Evolutionary conservation across 805 yeast genomes (phyloP).

Genomic region (Lachancea meyersii): DNA sequence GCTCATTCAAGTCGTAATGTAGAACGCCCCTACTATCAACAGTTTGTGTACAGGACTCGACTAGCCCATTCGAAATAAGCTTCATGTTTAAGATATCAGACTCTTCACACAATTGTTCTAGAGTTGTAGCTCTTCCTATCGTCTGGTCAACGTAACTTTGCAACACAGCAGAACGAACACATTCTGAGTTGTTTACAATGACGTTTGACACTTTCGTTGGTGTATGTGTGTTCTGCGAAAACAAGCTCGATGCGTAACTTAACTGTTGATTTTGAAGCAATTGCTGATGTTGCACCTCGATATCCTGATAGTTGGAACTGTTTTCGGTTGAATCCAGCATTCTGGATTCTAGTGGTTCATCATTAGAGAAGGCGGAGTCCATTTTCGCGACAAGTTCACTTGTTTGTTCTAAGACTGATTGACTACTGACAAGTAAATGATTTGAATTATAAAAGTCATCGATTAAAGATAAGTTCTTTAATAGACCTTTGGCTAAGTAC

Average conservation of each 20-base stretch:
- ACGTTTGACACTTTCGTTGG: constrained; percentile 25
- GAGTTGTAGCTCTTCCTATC: constrained; percentile 20
- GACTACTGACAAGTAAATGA: too few species aligned
- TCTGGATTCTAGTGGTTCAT: constrained; percentile 6
- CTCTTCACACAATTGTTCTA: constrained; percentile 23
- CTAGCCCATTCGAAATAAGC: constrained; percentile 26
- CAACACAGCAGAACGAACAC: constrained; percentile 19
- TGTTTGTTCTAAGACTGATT: background rate
- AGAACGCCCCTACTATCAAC: constrained; percentile 20
- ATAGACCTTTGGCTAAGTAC: too few species aligned
- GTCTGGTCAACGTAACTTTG: constrained; percentile 27
- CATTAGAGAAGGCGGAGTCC: background rate
- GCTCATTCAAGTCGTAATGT: constrained; percentile 10
- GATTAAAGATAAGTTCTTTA: too few species aligned
- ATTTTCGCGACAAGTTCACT: background rate
- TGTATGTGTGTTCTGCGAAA: constrained; percentile 17
- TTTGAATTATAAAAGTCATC: too few species aligned
- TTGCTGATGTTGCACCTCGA: constrained; percentile 3
- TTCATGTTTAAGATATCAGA: constrained; percentile 26
- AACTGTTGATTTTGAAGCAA: constrained; percentile 10
- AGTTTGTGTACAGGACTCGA: constrained; percentile 18
- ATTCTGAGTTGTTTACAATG: constrained; percentile 16
- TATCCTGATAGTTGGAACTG: background rate
- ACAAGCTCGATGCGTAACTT: constrained; percentile 8
- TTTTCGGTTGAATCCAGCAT: background rate